phyloP scores from a whole-genome alignment of 345 rosid genomes.

The Hypericum perforatum region DNA sequence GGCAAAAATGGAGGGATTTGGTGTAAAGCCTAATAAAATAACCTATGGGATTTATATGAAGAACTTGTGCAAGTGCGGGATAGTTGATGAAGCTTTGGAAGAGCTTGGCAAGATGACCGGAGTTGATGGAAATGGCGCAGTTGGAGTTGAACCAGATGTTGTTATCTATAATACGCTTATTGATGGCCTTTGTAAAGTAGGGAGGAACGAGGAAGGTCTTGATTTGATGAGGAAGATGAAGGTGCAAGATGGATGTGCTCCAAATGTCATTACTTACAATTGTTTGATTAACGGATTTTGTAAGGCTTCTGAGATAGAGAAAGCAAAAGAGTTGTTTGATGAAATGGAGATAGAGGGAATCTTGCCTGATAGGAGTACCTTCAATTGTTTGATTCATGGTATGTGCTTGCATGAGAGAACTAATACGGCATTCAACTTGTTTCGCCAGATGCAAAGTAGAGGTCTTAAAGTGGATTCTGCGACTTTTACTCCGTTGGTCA shows the following conservation, averaged over 20 bases:
- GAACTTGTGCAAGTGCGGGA: slow-evolving; percentile 45
- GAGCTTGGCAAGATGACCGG: slow-evolving; percentile 40
- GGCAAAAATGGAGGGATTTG: slow-evolving; percentile 45
- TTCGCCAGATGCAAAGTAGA: slow-evolving; percentile 39
- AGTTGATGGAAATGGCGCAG: slow-evolving; percentile 22
- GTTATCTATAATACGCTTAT: slow-evolving; percentile 55
- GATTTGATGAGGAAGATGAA: slow-evolving; percentile 45
- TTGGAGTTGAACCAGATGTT: slow-evolving; percentile 46
- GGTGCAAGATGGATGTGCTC: slow-evolving; percentile 28
- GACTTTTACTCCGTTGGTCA: slow-evolving; percentile 48
- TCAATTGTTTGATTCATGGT: slow-evolving; percentile 53
- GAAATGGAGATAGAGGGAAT: slow-evolving; percentile 48
- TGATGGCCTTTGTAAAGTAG: slow-evolving; percentile 67
- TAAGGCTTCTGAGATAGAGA: slow-evolving; percentile 53
- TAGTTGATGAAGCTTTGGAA: slow-evolving; percentile 54
- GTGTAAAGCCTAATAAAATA: slow-evolving; percentile 39
- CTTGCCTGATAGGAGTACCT: slow-evolving; percentile 40
- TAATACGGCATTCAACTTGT: slow-evolving; percentile 38
- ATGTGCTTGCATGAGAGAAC: slow-evolving; percentile 62
- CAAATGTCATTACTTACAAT: slow-evolving; percentile 50
- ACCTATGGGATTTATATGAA: slow-evolving; percentile 65
- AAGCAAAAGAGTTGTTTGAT: slow-evolving; percentile 39
- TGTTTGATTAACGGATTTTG: slow-evolving; percentile 66
- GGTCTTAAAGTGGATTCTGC: slow-evolving; percentile 41
- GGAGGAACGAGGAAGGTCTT: slow-evolving; percentile 68